phyloP scores from a whole-genome alignment of 2,329 filamentous ascomycete species.

The Truncatella angustata region DNA sequence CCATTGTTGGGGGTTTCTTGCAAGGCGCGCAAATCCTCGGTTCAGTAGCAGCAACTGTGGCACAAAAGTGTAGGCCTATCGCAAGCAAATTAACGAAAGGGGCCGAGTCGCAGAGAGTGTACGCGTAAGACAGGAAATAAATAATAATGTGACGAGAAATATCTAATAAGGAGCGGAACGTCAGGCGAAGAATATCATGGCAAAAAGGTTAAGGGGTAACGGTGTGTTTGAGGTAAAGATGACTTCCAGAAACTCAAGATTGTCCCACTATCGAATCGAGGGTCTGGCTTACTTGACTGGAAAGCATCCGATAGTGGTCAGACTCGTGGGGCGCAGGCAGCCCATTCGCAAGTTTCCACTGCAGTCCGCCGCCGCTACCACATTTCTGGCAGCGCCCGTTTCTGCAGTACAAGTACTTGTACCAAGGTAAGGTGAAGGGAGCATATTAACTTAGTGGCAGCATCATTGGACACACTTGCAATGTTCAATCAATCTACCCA shows the following conservation, averaged over 20 bases:
- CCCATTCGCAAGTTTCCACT: too few species aligned
- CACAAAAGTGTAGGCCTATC: too few species aligned
- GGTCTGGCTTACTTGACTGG: background rate
- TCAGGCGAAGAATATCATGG: background rate
- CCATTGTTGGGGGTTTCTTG: slow-evolving; percentile 35
- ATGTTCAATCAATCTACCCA: too few species aligned
- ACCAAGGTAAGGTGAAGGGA: too few species aligned
- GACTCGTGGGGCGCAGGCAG: slow-evolving; percentile 5
- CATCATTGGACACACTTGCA: too few species aligned
- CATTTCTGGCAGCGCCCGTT: background rate
- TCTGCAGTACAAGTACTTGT: background rate
- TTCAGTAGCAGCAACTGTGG: background rate
- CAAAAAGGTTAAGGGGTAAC: background rate
- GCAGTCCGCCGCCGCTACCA: background rate
- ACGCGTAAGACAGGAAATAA: too few species aligned
- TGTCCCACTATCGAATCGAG: background rate
- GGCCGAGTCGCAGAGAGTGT: too few species aligned
- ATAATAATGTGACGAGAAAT: too few species aligned
- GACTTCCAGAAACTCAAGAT: background rate
- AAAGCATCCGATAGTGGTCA: slow-evolving; percentile 7
- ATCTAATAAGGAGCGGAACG: background rate
- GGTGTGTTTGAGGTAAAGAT: slow-evolving; percentile 3
- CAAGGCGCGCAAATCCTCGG: background rate
- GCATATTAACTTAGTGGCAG: too few species aligned
- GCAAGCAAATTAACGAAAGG: too few species aligned